These are phyloP conservation scores for Oryza rufipogon DNA, from an alignment of 176 grass and related monocot species.

Conservation along the genomic window DNA sequence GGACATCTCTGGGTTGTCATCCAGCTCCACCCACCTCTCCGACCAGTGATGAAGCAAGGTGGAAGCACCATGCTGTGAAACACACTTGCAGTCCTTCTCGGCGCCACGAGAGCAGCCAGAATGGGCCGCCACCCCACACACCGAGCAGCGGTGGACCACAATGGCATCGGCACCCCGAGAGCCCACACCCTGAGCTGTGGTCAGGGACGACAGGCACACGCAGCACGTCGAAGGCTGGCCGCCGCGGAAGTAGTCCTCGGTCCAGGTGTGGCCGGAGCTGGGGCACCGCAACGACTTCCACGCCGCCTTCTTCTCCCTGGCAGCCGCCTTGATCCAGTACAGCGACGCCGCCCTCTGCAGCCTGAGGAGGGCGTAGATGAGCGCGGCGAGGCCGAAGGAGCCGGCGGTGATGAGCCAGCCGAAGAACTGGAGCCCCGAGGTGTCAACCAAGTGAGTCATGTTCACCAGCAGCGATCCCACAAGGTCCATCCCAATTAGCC, in stretches of 20 bases:
- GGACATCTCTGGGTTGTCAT: conserved; percentile 60
- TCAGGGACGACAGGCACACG: conserved; percentile 58
- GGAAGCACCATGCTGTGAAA: conserved; percentile 60
- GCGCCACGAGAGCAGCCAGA: conserved; percentile 48
- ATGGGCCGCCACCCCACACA: conserved; percentile 70
- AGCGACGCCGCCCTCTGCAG: conserved; percentile 72
- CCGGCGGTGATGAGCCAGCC: conserved; percentile 70
- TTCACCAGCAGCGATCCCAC: conserved; percentile 57
- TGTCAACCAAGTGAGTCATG: conserved; percentile 43
- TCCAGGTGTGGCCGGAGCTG: conserved; percentile 73
- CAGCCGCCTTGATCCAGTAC: conserved; percentile 75
- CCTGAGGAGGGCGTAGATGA: conserved; percentile 67
- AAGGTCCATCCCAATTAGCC: conserved; percentile 53
- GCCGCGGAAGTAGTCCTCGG: conserved; percentile 38
- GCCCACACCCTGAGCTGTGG: conserved; percentile 29
- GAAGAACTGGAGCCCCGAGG: conserved; percentile 48
- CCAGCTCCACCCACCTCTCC: conserved; percentile 69
- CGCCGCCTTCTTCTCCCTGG: conserved; percentile 64
- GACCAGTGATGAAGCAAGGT: conserved; percentile 91
- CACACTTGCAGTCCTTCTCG: conserved; percentile 74
- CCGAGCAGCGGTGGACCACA: conserved; percentile 57
- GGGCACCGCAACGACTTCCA: conserved; percentile 57
- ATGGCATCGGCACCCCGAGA: not conserved
- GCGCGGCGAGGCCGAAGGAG: conserved; percentile 58
- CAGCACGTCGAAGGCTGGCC: conserved; percentile 73